Evolutionary conservation across 2,329 filamentous ascomycete genomes (phyloP).

Genomic region (Colletotrichum acutatum): DNA sequence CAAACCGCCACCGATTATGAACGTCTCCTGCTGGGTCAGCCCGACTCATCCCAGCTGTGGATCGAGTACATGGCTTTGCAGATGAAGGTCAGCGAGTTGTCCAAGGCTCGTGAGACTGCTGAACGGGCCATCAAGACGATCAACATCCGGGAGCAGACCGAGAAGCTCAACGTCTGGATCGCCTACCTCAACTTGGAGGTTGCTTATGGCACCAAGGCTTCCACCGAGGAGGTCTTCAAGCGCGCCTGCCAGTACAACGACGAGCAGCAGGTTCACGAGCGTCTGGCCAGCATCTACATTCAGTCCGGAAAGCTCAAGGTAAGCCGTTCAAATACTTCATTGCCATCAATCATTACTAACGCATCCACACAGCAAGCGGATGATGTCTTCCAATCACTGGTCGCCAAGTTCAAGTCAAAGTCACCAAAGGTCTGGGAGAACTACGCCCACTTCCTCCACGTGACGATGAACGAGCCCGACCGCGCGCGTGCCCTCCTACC

Average conservation of each 20-base stretch:
- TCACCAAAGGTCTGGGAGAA: conserved; percentile 89
- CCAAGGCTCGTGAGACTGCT: conserved; percentile 88
- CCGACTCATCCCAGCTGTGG: conserved; percentile 94
- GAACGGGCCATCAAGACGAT: conserved; percentile 93
- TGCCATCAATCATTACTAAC: conserved; percentile 9
- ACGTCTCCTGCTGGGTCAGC: conserved; percentile 88
- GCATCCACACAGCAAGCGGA: conserved; percentile 78
- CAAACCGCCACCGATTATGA: conserved; percentile 94
- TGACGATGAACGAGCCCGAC: conserved; percentile 75
- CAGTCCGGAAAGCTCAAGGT: conserved; percentile 87
- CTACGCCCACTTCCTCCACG: conserved; percentile 93
- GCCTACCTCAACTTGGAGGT: conserved; percentile 95
- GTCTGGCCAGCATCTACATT: conserved; percentile 93
- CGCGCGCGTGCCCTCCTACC: conserved; percentile 81
- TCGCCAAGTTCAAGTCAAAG: conserved; percentile 89
- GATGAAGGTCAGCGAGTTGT: conserved; percentile 88
- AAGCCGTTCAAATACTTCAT: conserved; percentile 49
- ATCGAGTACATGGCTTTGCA: conserved; percentile 99
- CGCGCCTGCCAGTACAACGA: conserved; percentile 95
- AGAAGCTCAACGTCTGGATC: conserved; percentile 96
- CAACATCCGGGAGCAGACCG: conserved; percentile 87
- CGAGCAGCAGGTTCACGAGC: conserved; percentile 87
- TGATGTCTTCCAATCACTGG: conserved; percentile 83
- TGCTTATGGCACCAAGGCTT: conserved; percentile 85
- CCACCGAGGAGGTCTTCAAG: conserved; percentile 87